phyloP scores from a whole-genome alignment of 805 yeast species.

The Starmerella cellae region DNA sequence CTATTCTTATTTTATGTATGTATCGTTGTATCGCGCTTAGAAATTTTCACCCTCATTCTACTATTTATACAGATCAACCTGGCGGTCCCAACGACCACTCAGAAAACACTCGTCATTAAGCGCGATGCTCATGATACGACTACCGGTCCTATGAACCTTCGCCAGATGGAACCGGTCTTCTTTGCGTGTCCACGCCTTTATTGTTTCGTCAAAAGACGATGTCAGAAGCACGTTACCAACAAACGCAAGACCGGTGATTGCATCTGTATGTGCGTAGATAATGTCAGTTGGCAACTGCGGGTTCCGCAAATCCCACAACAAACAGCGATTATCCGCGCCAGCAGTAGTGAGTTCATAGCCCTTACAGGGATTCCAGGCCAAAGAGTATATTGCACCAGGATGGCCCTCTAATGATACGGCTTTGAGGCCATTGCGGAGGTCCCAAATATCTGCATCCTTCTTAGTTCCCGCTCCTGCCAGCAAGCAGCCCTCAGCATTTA shows the following conservation, averaged over 20 bases:
- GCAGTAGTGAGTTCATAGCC: conserved; percentile 54
- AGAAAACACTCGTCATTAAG: conserved; percentile 27
- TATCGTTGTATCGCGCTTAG: too few species aligned
- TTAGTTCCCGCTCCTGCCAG: conserved; percentile 70
- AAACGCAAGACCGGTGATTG: conserved; percentile 42
- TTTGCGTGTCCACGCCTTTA: conserved; percentile 45
- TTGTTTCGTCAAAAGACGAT: conserved; percentile 46
- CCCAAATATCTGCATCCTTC: conserved; percentile 67
- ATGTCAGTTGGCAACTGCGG: conserved; percentile 30
- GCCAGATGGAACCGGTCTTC: conserved; percentile 59
- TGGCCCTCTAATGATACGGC: conserved; percentile 53
- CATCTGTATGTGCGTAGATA: conserved; percentile 54
- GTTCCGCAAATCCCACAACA: conserved; percentile 75
- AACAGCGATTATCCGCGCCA: conserved; percentile 65
- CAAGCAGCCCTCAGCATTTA: conserved; percentile 58
- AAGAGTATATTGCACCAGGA: conserved; percentile 51
- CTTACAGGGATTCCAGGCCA: conserved; percentile 56
- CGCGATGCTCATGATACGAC: conserved; percentile 62
- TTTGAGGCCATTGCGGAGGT: conserved; percentile 61
- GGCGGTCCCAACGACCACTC: conserved; percentile 75
- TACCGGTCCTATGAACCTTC: conserved; percentile 43
- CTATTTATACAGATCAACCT: conserved; percentile 37
- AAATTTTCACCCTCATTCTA: too few species aligned
- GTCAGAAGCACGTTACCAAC: conserved; percentile 24
- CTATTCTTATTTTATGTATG: too few species aligned